Base-by-base conservation (phyloP, 2,329 filamentous ascomycete species). In the Fusarium sulawesiense region DNA sequence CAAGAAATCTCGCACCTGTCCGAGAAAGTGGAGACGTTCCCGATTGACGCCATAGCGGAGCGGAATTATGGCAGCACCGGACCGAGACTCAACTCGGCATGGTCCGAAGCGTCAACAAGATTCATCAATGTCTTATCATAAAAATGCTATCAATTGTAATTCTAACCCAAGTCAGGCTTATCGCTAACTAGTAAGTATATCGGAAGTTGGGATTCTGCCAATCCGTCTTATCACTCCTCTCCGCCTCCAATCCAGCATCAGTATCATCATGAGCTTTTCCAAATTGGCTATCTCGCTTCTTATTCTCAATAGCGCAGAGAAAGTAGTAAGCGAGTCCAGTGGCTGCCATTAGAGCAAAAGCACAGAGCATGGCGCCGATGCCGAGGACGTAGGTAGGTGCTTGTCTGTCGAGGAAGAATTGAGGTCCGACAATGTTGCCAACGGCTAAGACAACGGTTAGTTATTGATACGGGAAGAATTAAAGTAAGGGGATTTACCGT, bases 381-480 rank as follows among this genome's bases (percentile, higher is more conserved):
- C 77, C 77, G 0, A 78, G 70, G 0, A 61, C 60, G 25, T 78
- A 78, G 4, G 66, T 64, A 0, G 77, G 77, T 6, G 77, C 73
- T 20, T 78, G 76, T 2, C 46, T 60, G 2, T 70, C 62, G 2
- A 70, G 65, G 20, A 77, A 78, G 41, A 78, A 71, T 18, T 78
- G 77, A 0, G 77, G 77, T 0, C 77, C 77, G 7, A 78, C 59
- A 2, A 78, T 78, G 8, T 78, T 77, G 10, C 77, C 76, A 6
- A 78, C 45, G 1, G 76, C 76, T 25, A 9, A 3, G 25, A 25
- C 8, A 7, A 25, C 8, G 2, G 8, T 25, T 25, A 25, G 25
- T 23, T 21, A n/a, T n/a, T n/a, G n/a, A n/a, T n/a, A n/a, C n/a
- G n/a, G n/a, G n/a, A n/a, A n/a, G n/a, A n/a, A n/a, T n/a, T n/a